Conservation (phyloP, 2,329 filamentous ascomycete genomes). For the Talaromyces sp. region DNA sequence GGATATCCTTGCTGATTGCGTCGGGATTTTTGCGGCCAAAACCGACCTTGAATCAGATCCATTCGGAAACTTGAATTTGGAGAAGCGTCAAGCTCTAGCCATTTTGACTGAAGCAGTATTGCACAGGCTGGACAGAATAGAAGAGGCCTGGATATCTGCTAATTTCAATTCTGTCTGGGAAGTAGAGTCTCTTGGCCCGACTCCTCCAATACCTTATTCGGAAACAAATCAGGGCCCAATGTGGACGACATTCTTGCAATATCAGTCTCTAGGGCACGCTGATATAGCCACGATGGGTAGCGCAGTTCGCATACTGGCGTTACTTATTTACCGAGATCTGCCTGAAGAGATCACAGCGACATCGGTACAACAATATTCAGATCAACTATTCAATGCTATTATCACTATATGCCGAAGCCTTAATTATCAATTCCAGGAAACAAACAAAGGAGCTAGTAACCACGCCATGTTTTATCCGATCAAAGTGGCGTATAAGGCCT, state of each 20-base stretch:
- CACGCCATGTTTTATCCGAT: constrained; percentile 11
- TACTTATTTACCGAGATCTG: neutral
- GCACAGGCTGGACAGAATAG: neutral
- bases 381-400: neutral
- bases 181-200: neutral
- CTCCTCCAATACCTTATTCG: neutral
- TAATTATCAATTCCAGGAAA: constrained; percentile 8
- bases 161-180: neutral
- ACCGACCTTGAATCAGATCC: neutral
- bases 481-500: constrained; percentile 1
- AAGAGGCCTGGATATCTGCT: neutral
- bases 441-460: neutral
- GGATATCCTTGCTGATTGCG: constrained; percentile 10
- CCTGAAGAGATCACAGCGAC: neutral
- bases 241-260: constrained; percentile 12
- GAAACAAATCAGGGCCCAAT: neutral
- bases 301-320: constrained; percentile 3
- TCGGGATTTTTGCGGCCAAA: neutral
- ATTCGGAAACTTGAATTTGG: neutral
- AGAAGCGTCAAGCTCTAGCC: neutral
- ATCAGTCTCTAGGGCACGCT: constrained; percentile 4
- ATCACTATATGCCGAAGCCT: constrained; percentile 10
- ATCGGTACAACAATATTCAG: neutral
- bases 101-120: neutral
- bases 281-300: neutral